These are phyloP conservation scores for Pleurozium schreberi DNA, from an alignment of 225 moss, liverwort and hornwort species.

Conservation along the genomic window DNA sequence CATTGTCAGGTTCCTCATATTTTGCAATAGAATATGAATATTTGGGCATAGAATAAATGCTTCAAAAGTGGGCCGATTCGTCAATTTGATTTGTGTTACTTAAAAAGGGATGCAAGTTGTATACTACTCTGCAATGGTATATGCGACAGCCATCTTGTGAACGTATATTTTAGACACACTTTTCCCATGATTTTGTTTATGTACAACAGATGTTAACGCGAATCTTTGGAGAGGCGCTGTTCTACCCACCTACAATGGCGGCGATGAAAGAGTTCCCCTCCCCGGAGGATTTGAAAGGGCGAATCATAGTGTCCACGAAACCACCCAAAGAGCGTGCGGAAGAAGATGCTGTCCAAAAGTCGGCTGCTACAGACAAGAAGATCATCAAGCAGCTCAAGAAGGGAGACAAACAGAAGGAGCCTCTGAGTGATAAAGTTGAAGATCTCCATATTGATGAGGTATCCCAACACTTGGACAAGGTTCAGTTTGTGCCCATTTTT, in stretches of 20 bases:
- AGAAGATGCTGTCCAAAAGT: not conserved
- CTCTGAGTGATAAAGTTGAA: constrained; percentile 33
- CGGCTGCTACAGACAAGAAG: not conserved
- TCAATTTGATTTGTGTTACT: not conserved
- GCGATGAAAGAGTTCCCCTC: constrained; percentile 42
- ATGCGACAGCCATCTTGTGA: not conserved
- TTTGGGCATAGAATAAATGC: too few relatives aligned
- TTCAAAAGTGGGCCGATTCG: not conserved
- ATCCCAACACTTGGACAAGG: not conserved
- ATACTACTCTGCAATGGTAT: not conserved
- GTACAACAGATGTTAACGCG: constrained; percentile 42
- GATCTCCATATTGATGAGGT: constrained; percentile 16
- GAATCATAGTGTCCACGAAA: constrained; percentile 79
- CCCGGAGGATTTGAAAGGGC: constrained; percentile 47
- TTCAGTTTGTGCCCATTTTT: not conserved
- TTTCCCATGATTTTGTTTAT: not conserved
- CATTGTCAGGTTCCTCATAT: too few relatives aligned
- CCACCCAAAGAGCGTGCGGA: constrained; percentile 45
- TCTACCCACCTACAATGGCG: constrained; percentile 17
- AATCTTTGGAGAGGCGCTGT: constrained; percentile 42
- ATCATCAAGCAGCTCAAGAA: constrained; percentile 2
- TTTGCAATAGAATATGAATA: too few relatives aligned
- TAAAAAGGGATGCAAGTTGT: not conserved
- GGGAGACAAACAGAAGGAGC: constrained; percentile 16
- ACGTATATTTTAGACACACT: not conserved